phyloP scores from a whole-genome alignment of 2,329 filamentous ascomycete species.

The Penicillium nordicum region DNA sequence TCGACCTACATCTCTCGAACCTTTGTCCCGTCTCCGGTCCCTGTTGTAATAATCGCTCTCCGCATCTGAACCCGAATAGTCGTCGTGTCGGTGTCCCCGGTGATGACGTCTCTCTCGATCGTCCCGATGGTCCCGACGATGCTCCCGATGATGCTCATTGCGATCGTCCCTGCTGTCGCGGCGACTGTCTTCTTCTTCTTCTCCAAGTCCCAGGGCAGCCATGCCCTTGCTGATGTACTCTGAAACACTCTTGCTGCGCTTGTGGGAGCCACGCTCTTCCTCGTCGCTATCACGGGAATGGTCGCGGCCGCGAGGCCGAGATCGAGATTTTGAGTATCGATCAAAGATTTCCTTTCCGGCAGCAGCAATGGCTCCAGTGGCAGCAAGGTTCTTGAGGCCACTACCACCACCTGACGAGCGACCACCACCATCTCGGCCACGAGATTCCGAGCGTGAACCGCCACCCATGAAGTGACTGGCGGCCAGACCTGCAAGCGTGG shows the following conservation, averaged over 20 bases:
- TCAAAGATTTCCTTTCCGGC: slow-evolving; percentile 48
- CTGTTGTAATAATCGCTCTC: slow-evolving; percentile 34
- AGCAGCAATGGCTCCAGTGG: slow-evolving; percentile 45
- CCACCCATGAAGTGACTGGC: slow-evolving; percentile 85
- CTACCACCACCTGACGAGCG: slow-evolving; percentile 47
- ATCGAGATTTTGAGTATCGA: slow-evolving; percentile 38
- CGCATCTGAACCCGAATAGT: slow-evolving; percentile 42
- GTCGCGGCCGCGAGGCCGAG: slow-evolving; percentile 37
- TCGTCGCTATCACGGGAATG: slow-evolving; percentile 49
- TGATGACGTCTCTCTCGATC: slow-evolving; percentile 31
- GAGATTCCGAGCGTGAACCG: slow-evolving; percentile 64
- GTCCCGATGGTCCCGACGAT: slow-evolving; percentile 11
- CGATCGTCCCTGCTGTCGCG: slow-evolving; percentile 18
- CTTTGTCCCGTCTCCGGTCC: slow-evolving; percentile 31
- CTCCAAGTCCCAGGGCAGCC: slow-evolving; percentile 43
- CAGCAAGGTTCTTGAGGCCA: slow-evolving; percentile 43
- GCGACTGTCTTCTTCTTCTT: slow-evolving; percentile 22
- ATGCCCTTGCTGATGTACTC: slow-evolving; percentile 46
- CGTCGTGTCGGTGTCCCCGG: slow-evolving; percentile 25
- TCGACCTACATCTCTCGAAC: slow-evolving; percentile 47
- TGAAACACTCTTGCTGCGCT: slow-evolving; percentile 46
- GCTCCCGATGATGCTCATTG: slow-evolving; percentile 3
- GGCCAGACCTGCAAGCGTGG: slow-evolving; percentile 82
- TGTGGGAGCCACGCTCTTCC: slow-evolving; percentile 40
- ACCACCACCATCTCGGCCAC: slow-evolving; percentile 56